phyloP scores from a whole-genome alignment of 208 protist species.

The Trichomonas vaginalis region DNA sequence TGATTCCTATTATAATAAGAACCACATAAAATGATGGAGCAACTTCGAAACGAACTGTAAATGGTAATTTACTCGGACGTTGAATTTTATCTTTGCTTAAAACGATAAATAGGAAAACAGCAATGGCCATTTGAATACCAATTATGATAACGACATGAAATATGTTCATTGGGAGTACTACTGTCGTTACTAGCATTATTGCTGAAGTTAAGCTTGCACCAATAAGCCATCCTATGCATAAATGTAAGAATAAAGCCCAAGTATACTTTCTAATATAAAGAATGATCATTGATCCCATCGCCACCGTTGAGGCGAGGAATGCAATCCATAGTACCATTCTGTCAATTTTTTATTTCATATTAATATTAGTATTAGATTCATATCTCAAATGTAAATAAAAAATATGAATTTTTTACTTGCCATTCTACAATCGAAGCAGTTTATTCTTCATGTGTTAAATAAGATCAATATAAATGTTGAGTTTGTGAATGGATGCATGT shows the following conservation, averaged over 20 bases:
- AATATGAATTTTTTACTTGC: neutral
- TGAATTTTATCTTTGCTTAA: neutral
- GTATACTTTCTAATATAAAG: neutral
- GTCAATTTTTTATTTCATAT: neutral
- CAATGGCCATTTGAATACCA: neutral
- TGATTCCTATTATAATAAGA: neutral
- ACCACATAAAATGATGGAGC: neutral
- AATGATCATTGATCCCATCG: neutral
- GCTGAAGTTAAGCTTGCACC: neutral
- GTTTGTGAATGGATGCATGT: no score
- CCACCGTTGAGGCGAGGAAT: neutral
- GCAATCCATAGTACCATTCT: neutral
- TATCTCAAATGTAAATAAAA: no score
- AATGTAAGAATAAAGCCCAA: neutral
- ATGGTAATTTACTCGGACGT: neutral
- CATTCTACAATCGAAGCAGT: neutral
- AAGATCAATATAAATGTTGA: no score
- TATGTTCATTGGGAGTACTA: neutral
- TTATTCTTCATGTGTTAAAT: no score
- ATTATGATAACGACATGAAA: neutral
- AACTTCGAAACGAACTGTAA: neutral
- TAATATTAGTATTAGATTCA: no score
- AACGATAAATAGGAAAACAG: neutral
- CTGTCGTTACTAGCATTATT: neutral
- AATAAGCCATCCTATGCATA: neutral